Conservation (phyloP, 106 monocot species). For the Iris macrosiphon region DNA sequence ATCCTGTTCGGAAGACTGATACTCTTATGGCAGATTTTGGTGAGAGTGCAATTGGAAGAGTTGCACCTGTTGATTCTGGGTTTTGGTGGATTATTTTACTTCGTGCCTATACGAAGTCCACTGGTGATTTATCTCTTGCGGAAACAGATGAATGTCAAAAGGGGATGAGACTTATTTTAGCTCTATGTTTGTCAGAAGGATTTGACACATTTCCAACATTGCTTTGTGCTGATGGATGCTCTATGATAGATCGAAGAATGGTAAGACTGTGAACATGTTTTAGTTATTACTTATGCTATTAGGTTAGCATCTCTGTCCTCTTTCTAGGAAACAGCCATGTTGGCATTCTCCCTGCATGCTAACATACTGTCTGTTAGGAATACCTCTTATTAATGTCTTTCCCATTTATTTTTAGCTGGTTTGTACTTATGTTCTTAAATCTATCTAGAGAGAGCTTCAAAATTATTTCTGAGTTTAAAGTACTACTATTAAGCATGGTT, state of each 20-base stretch:
- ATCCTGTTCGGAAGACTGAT: conserved; percentile 26
- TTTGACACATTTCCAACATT: conserved; percentile 49
- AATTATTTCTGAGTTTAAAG: too few relatives aligned
- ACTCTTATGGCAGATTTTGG: conserved; percentile 46
- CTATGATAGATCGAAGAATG: conserved; percentile 58
- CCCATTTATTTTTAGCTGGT: too few relatives aligned
- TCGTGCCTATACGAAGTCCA: conserved; percentile 48
- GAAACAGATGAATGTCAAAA: conserved; percentile 40
- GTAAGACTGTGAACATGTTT: conserved; percentile 26
- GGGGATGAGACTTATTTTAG: conserved; percentile 50
- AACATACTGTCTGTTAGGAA: too few relatives aligned
- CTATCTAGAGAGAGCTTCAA: too few relatives aligned
- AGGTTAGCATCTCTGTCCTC: too few relatives aligned
- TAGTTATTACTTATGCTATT: neutral
- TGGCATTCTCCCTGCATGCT: too few relatives aligned
- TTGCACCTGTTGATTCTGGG: conserved; percentile 53
- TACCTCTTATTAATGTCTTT: too few relatives aligned
- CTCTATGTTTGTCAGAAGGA: conserved; percentile 42
- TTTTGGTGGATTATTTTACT: conserved; percentile 58
- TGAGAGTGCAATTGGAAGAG: conserved; percentile 56
- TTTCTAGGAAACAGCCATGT: too few relatives aligned
- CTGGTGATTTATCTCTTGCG: conserved; percentile 41
- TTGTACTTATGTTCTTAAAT: too few relatives aligned
- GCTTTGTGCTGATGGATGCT: conserved; percentile 53
- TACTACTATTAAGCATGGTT: too few relatives aligned